Percentiles rank a stretch among this genome's conserved stretches.
These are phyloP conservation scores for Bipolaris victoriae DNA, from an alignment of 2,329 filamentous ascomycete genomes.

Conservation along the genomic window DNA sequence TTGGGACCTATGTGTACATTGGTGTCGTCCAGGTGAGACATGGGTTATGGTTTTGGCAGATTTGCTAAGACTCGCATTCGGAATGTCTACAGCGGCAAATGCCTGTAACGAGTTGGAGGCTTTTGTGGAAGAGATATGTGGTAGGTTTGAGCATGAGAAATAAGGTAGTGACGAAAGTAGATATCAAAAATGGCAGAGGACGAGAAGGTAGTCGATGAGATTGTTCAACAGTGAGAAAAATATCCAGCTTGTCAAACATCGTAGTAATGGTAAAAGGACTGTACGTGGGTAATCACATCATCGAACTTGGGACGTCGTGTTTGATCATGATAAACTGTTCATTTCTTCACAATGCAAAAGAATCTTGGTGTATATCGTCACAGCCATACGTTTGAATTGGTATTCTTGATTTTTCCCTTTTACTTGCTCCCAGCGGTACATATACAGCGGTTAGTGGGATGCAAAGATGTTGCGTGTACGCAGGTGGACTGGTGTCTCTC, in stretches of 20 bases:
- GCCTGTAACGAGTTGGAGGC: background rate
- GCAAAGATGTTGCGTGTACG: slow-evolving; percentile 54
- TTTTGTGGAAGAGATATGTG: background rate
- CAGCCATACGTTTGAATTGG: slow-evolving; percentile 10
- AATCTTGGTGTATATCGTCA: background rate
- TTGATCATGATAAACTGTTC: slow-evolving; percentile 4
- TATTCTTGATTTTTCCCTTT: slow-evolving; percentile 28
- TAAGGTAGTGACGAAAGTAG: background rate
- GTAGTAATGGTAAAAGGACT: slow-evolving; percentile 3
- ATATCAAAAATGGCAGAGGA: background rate
- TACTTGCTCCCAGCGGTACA: slow-evolving; percentile 27
- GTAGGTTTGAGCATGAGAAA: background rate
- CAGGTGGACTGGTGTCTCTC: slow-evolving; percentile 57
- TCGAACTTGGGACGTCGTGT: background rate
- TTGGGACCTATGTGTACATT: no score
- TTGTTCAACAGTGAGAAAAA: no score
- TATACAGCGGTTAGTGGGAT: slow-evolving; percentile 43
- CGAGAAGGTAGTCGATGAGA: no score
- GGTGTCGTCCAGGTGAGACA: no score
- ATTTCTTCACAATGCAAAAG: slow-evolving; percentile 25
- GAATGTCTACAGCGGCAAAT: no score
- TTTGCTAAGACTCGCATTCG: no score
- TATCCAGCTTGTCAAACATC: background rate
- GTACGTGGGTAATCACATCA: background rate
- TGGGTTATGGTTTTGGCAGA: no score